phyloP scores from a whole-genome alignment of 345 rosid genomes.

The Brassica carinata region DNA sequence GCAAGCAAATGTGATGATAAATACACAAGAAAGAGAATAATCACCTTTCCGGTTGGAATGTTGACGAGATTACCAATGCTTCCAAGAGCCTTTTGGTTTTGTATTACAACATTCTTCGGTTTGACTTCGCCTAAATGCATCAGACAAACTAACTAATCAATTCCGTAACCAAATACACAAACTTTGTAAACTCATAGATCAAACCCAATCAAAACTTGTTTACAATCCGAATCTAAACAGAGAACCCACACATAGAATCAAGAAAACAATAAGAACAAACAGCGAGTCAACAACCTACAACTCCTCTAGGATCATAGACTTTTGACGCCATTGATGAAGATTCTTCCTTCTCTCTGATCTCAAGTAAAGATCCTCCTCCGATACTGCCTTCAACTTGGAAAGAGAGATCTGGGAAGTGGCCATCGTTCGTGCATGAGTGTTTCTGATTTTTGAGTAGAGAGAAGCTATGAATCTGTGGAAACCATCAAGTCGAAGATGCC shows the following conservation, averaged over 20 bases:
- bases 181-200: not conserved
- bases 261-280: not conserved
- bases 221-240: not conserved
- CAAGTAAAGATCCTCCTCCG: not conserved
- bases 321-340: not conserved
- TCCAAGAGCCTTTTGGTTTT: slow-evolving; percentile 61
- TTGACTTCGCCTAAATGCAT: slow-evolving; percentile 46
- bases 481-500: not conserved
- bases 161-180: not conserved
- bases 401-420: not conserved
- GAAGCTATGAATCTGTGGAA: too few species aligned
- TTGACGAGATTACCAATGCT: slow-evolving; percentile 73
- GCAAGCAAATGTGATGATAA: not conserved
- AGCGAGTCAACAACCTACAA: not conserved
- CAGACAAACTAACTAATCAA: not conserved
- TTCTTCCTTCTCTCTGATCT: not conserved
- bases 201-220: not conserved
- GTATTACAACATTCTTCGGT: slow-evolving; percentile 57
- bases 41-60: slow-evolving; percentile 52
- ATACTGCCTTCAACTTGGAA: not conserved
- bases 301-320: not conserved
- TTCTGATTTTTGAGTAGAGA: not conserved
- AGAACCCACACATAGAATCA: not conserved
- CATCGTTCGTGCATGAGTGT: not conserved
- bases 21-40: not conserved